Evolutionary conservation across 2,329 filamentous ascomycete genomes (phyloP), one percentile per base, ranked within the genome.

Genomic region (Thielaviopsis euricoi): DNA sequence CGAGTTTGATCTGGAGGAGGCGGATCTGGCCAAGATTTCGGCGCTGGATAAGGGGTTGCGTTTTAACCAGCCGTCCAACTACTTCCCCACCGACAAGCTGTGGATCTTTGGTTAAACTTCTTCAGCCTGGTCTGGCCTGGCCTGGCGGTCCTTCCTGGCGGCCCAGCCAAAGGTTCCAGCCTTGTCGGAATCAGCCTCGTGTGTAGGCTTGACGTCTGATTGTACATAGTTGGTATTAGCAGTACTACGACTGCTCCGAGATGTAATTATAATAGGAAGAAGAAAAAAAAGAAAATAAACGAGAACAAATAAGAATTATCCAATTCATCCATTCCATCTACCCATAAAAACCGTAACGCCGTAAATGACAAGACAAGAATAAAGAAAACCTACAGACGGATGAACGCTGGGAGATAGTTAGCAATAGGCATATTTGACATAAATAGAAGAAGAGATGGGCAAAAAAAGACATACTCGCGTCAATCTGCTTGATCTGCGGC

Each of bases 401-500:
- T 53, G 37, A 37, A 50, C 5, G 43, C 43, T 48, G 10, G 43
- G 12, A 10, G 12, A 21, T 21, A 1, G 43, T 48, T 48, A 48
- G 43, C n/a, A 48, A 12, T 43, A 10, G n/a, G 2, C n/a, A 7
- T 6, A 10, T 10, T 33, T 33, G n/a, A n/a, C n/a, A n/a, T 10
- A 33, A 6, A 10, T 33, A 5, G 29, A 10, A 33, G 12, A 48
- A 21, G 21, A n/a, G 10, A 48, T 1, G 19, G 15, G 49, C 23
- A 12, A 25, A 26, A 6, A 37, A 2, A 61, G 23, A 87, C 89
- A 82, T 76, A 96, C 91, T 94, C 60, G 93, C 93, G 80, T 98
- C 93, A 68, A 98, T 96, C 74, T 98, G 90, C 68, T 80, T 80
- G 56, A 98, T 74, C 69, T 93, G 86, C 59, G 93, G 93, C 70